A percentile compares a stretch with the other conserved stretches of the same genome.
Evolutionary conservation across 805 yeast species (phyloP).

Genomic region (Nakazawaea ishiwadae): DNA sequence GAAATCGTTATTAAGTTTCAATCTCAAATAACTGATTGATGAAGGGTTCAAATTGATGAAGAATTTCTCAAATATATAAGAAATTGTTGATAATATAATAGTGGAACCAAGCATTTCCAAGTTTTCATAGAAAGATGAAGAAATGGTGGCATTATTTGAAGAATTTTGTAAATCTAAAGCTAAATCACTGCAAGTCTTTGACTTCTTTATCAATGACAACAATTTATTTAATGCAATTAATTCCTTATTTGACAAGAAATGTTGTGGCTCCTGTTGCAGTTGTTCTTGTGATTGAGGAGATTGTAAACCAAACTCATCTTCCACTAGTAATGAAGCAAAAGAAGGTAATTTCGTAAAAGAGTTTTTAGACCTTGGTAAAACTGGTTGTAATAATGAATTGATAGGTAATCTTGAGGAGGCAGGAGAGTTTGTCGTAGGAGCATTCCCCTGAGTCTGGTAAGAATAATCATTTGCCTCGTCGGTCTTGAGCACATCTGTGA

Average conservation of each 20-base stretch:
- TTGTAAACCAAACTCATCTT: conserved; percentile 21
- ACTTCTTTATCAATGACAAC: conserved; percentile 48
- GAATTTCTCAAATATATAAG: conserved; percentile 61
- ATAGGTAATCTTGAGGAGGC: conserved; percentile 40
- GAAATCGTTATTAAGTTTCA: conserved; percentile 29
- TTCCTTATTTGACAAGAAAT: conserved; percentile 5
- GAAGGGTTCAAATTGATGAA: conserved; percentile 48
- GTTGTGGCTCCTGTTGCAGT: neutral
- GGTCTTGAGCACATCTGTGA: conserved; percentile 8
- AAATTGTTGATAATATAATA: conserved; percentile 48
- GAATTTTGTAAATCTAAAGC: conserved; percentile 14
- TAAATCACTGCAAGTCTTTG: conserved; percentile 57
- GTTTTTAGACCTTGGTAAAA: conserved; percentile 1
- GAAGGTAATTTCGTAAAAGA: conserved; percentile 10
- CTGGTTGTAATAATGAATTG: conserved; percentile 32
- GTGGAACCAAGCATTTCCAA: conserved; percentile 55
- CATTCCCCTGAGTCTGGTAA: too few relatives aligned
- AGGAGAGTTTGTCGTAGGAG: neutral
- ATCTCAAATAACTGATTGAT: conserved; percentile 46
- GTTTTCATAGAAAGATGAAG: conserved; percentile 32
- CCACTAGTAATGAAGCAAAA: conserved; percentile 17
- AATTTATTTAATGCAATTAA: conserved; percentile 27
- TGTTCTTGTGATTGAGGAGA: neutral
- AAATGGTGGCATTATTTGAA: conserved; percentile 7
- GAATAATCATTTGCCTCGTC: conserved; percentile 1